phyloP scores from a whole-genome alignment of 129 eudicot genomes.

The Flaveria bidentis region DNA sequence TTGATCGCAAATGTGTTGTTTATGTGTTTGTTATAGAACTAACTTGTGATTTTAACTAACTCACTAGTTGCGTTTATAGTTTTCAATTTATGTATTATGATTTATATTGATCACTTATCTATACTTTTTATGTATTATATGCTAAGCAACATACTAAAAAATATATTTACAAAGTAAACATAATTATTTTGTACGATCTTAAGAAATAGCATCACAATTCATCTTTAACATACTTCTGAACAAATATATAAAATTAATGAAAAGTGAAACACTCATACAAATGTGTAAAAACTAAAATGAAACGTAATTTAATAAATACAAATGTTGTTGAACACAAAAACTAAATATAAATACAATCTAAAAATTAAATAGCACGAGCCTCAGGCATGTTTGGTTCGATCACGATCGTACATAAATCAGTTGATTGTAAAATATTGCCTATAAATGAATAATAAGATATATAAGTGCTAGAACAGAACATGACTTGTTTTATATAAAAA shows the following conservation, averaged over 20 bases:
- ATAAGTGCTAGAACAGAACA: too few relatives aligned
- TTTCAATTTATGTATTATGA: too few relatives aligned
- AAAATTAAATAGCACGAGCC: background rate
- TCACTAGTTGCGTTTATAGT: too few relatives aligned
- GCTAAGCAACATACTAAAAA: too few relatives aligned
- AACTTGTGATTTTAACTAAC: too few relatives aligned
- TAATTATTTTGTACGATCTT: background rate
- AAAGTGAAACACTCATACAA: background rate
- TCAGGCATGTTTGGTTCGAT: background rate
- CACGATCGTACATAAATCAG: background rate
- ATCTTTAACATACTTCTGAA: background rate
- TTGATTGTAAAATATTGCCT: background rate
- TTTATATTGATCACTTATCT: too few relatives aligned
- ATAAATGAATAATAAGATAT: too few relatives aligned
- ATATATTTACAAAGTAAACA: background rate
- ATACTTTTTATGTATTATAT: too few relatives aligned
- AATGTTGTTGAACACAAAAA: background rate
- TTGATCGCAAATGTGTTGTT: too few relatives aligned
- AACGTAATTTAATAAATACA: background rate
- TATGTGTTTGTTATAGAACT: too few relatives aligned
- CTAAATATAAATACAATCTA: background rate
- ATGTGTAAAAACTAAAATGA: background rate
- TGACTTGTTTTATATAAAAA: too few relatives aligned
- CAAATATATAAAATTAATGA: too few relatives aligned
- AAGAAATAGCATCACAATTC: background rate